These are phyloP conservation scores for Isatis tinctoria DNA, from an alignment of 345 rosid species.

Conservation along the genomic window DNA sequence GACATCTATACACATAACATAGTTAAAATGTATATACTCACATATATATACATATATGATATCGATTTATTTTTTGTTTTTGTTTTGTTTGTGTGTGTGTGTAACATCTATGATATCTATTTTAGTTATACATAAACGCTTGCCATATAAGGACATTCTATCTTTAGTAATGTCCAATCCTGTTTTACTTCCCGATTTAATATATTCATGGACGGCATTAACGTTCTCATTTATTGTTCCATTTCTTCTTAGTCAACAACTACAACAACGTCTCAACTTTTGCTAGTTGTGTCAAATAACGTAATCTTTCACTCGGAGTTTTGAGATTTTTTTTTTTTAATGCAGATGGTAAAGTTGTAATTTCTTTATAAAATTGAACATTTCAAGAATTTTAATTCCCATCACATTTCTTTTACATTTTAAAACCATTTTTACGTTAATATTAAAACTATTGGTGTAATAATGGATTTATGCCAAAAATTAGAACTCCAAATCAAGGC, in stretches of 20 bases:
- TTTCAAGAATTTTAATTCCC: neutral
- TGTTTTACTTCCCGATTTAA: neutral
- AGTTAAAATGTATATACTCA: neutral
- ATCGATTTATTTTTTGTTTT: neutral
- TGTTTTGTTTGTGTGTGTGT: no score
- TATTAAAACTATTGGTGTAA: conserved; percentile 34
- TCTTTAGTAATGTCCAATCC: conserved; percentile 9
- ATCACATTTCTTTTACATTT: neutral
- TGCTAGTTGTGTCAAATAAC: neutral
- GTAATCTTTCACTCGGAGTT: neutral
- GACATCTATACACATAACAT: neutral
- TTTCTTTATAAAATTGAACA: neutral
- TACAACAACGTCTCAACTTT: neutral
- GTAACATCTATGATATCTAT: neutral
- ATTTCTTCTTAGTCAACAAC: conserved; percentile 14
- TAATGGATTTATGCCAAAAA: no score
- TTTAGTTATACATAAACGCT: neutral
- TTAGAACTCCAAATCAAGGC: no score
- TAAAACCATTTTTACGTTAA: neutral
- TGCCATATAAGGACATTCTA: conserved; percentile 8
- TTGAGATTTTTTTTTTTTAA: neutral
- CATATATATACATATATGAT: neutral
- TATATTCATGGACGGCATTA: neutral
- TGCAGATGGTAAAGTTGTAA: neutral
- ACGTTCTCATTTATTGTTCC: conserved; percentile 7